Evolutionary conservation across 23 red algal species (phyloP).

Genomic region (Cyanidiococcus yangmingshanensis): DNA sequence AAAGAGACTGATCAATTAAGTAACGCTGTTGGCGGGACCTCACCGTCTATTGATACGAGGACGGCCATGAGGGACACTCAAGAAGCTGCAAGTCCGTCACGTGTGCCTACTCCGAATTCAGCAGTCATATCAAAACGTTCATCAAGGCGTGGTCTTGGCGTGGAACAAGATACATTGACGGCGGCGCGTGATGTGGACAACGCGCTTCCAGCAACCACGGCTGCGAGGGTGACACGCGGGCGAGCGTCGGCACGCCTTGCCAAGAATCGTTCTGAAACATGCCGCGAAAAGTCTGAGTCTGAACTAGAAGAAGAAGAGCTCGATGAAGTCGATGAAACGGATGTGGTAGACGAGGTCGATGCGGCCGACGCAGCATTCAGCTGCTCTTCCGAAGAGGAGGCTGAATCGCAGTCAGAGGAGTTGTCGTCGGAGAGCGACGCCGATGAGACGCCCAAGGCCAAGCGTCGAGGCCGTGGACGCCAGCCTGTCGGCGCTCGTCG

Average conservation of each 20-base stretch:
- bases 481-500: not conserved
- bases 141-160: no score
- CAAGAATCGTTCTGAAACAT: not conserved
- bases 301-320: not conserved
- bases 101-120: no score
- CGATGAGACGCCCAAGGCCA: not conserved
- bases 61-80: not conserved
- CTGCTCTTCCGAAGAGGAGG: not conserved
- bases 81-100: no score
- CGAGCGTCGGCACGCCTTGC: not conserved
- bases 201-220: not conserved
- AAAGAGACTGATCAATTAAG: no score
- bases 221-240: not conserved
- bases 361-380: not conserved
- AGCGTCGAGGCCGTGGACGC: not conserved
- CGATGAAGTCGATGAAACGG: slow-evolving; percentile 9
- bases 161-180: no score
- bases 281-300: not conserved
- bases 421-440: not conserved
- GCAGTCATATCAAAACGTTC: no score
- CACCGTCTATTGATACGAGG: not conserved
- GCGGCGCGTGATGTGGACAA: no score
- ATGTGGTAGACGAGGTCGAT: slow-evolving; percentile 3
- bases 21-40: not conserved
- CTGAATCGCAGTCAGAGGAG: not conserved